phyloP scores from a whole-genome alignment of 129 eudicot genomes.

The Gnaphalium uliginosum region DNA sequence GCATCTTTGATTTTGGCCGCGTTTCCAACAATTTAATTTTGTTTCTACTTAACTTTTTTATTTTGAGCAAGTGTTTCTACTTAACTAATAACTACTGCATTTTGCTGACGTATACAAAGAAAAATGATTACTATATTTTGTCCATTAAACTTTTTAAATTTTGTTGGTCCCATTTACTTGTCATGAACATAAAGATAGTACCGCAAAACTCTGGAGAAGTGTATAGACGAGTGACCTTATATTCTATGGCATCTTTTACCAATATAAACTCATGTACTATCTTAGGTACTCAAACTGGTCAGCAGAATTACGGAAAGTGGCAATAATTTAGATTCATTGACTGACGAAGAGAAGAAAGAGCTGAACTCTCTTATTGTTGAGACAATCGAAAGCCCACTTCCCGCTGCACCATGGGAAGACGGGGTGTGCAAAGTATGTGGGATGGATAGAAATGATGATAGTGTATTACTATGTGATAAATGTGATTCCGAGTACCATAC shows the following conservation, averaged over 20 bases:
- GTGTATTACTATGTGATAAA: conserved; percentile 60
- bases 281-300: conserved; percentile 69
- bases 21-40: neutral
- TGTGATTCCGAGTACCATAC: conserved; percentile 73
- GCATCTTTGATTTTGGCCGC: neutral
- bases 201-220: neutral
- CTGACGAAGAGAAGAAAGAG: conserved; percentile 60
- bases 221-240: conserved; percentile 4
- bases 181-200: neutral
- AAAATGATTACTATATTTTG: neutral
- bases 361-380: conserved; percentile 42
- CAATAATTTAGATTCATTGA: conserved; percentile 28
- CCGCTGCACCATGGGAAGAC: conserved; percentile 64
- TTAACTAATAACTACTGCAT: no score
- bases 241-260: conserved; percentile 8
- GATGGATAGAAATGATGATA: conserved; percentile 60
- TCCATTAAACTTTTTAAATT: neutral
- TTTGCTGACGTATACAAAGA: no score
- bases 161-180: conserved; percentile 4
- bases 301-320: conserved; percentile 40
- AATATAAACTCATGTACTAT: conserved; percentile 3
- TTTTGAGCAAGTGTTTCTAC: no score
- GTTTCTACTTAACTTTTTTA: no score
- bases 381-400: conserved; percentile 57
- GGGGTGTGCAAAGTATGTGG: conserved; percentile 76